phyloP scores from a whole-genome alignment of 345 rosid genomes.

The Laguncularia racemosa region DNA sequence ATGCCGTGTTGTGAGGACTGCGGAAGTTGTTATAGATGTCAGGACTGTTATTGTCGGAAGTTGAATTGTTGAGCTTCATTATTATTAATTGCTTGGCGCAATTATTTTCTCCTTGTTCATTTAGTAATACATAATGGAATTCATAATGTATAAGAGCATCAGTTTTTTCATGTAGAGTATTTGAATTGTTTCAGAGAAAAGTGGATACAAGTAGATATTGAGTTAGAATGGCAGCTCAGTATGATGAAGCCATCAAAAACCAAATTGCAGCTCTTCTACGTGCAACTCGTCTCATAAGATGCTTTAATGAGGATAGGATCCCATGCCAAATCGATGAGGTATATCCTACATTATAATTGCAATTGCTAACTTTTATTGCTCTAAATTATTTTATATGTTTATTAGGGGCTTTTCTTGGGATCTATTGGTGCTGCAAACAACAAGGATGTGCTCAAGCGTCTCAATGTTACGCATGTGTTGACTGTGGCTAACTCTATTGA shows the following conservation, averaged over 20 bases:
- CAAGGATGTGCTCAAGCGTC: conserved; percentile 28
- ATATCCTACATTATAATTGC: neutral
- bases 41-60: too few relatives aligned
- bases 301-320: conserved; percentile 34
- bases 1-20: too few relatives aligned
- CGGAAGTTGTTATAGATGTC: too few relatives aligned
- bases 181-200: too few relatives aligned
- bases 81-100: too few relatives aligned
- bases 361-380: conserved; percentile 1
- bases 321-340: conserved; percentile 55
- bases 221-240: conserved; percentile 22
- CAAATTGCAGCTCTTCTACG: conserved; percentile 42
- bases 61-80: too few relatives aligned
- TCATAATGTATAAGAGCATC: too few relatives aligned
- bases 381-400: neutral
- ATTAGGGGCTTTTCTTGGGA: conserved; percentile 45
- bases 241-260: conserved; percentile 28
- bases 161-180: too few relatives aligned
- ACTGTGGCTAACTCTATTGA: conserved; percentile 30
- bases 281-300: conserved; percentile 25
- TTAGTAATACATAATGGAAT: too few relatives aligned
- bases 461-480: conserved; percentile 36
- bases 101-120: too few relatives aligned
- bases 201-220: neutral
- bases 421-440: conserved; percentile 40